Conservation (phyloP, 2,329 filamentous ascomycete genomes). For the Fusarium nematophilum region DNA sequence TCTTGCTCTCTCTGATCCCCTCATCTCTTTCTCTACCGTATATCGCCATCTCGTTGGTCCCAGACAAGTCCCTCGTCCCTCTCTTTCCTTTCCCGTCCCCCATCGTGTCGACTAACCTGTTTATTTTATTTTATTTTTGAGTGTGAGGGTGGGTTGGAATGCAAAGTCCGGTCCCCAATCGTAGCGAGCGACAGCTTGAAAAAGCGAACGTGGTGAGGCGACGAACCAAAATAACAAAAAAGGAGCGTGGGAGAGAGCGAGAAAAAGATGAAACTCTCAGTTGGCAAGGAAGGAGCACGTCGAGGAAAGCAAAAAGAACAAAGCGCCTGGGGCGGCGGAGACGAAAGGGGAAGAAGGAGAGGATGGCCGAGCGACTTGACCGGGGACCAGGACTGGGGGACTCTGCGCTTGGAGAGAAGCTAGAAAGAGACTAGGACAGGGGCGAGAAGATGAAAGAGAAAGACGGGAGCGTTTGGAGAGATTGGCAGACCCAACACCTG, state of each 20-base stretch:
- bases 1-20: conserved; percentile 17
- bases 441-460: conserved; percentile 7
- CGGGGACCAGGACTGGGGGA: conserved; percentile 32
- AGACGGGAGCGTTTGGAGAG: conserved; percentile 23
- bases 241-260: conserved; percentile 68
- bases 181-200: conserved; percentile 43
- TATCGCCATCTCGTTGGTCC: too few species aligned
- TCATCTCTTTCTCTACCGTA: too few species aligned
- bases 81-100: neutral
- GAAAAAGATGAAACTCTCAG: conserved; percentile 59
- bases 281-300: conserved; percentile 58
- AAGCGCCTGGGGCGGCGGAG: conserved; percentile 40
- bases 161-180: conserved; percentile 33
- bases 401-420: conserved; percentile 18
- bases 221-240: conserved; percentile 48
- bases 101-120: conserved; percentile 37
- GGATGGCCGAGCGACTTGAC: conserved; percentile 39
- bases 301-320: conserved; percentile 42
- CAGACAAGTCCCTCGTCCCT: neutral
- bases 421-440: conserved; percentile 21
- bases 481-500: conserved; percentile 20
- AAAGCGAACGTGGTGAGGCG: conserved; percentile 47
- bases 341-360: conserved; percentile 43
- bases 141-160: conserved; percentile 29
- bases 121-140: too few species aligned